Evolutionary conservation across 1,284 basidiomycete genomes (phyloP).

Genomic region (Agroathelia rolfsii): DNA sequence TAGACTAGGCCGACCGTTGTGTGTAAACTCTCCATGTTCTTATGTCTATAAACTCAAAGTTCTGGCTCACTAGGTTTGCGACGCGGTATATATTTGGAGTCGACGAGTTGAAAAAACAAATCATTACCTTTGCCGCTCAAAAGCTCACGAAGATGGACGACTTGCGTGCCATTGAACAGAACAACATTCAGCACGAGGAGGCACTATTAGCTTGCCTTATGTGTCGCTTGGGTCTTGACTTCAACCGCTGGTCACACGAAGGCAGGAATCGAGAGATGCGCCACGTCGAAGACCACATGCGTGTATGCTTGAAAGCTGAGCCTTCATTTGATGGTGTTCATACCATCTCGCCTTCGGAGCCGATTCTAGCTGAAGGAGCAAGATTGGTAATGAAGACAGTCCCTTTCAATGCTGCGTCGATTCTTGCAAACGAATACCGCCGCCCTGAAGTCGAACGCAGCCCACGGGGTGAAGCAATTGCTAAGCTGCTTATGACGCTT

Average conservation of each 20-base stretch:
- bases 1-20: conserved; percentile 19
- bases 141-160: conserved; percentile 11
- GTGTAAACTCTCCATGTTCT: conserved; percentile 8
- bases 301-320: conserved; percentile 18
- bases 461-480: conserved; percentile 11
- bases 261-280: conserved; percentile 11
- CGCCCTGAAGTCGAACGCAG: conserved; percentile 12
- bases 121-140: conserved; percentile 14
- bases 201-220: conserved; percentile 22
- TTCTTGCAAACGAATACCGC: too few species aligned
- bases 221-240: conserved; percentile 19
- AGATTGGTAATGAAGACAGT: conserved; percentile 7
- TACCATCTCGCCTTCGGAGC: conserved; percentile 18
- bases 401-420: too few species aligned
- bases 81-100: conserved; percentile 9
- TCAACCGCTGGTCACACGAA: conserved; percentile 12
- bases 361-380: conserved; percentile 18
- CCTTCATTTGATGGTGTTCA: conserved; percentile 14
- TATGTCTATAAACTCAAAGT: too few species aligned
- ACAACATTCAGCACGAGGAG: conserved; percentile 6
- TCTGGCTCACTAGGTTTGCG: conserved; percentile 12
- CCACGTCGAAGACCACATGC: conserved; percentile 22
- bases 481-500: conserved; percentile 10
- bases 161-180: conserved; percentile 3
- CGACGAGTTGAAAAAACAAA: conserved; percentile 6